Base-by-base conservation (phyloP, 2,329 filamentous ascomycete genomes). In the Trichoderma asperellum region DNA sequence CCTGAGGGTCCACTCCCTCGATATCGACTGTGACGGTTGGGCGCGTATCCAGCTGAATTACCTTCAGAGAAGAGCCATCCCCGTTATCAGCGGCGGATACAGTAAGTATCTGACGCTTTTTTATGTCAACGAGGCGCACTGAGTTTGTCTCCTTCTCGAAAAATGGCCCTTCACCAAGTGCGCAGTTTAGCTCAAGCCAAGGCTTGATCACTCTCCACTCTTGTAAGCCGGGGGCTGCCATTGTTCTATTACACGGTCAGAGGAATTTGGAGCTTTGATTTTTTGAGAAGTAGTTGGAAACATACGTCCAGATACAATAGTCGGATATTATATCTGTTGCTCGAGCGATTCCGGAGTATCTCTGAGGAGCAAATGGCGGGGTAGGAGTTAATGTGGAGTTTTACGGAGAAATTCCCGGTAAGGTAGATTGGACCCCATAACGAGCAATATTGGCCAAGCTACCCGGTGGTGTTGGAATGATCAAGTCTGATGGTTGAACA, bases 61-160 rank as follows among this genome's bases (percentile, higher is more conserved):
- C 90, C 72, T 88, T 84, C 70, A 91, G 78, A 47, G 91, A 92
- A 5, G 81, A 81, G n/a, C 87, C 87, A 0, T 91, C 92, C 18
- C 88, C 87, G 0, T 90, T 91, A 70, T 86, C 82, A 59, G 79
- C 77, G 29, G 96, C 83, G 74, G 92, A 86, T 70, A 96, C 85
- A 59, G 86, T 85, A 81, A 96, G 91, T 57, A 97, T 77, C 71
- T 89, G 88, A 77, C 91, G 87, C 77, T 91, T 88, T 79, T 90
- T 91, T 80, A 97, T 94, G 80, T 97, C 94, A 71, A 94, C 88
- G 78, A 93, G 94, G 72, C 92, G 91, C 70, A 95, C 82, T 58
- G 83, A 85, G 78, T 92, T 86, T 62, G 86, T 88, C 27, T 81
- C 81, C 70, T 85, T 82, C 78, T 94, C 91, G 81, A 89, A 93